Percentiles rank a stretch among this genome's conserved stretches.
phyloP scores from a whole-genome alignment of 2,329 filamentous ascomycete species.

The Trichophyton simii region DNA sequence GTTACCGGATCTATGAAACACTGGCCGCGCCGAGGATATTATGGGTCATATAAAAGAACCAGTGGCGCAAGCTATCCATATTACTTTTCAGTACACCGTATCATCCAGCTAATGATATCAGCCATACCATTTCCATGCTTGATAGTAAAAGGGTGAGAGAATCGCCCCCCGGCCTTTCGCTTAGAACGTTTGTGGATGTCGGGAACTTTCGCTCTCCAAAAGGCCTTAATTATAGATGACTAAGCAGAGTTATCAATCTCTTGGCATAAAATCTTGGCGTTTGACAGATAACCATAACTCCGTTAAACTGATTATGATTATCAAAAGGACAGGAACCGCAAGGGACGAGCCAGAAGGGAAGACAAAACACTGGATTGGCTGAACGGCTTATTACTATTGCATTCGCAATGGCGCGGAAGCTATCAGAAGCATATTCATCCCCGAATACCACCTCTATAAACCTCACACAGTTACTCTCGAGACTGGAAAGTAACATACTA shows the following conservation, averaged over 20 bases:
- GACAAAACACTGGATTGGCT: background rate
- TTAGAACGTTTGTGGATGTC: too few relatives aligned
- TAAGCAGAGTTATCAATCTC: too few relatives aligned
- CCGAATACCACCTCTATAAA: constrained; percentile 27
- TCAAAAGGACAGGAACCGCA: background rate
- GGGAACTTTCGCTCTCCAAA: too few relatives aligned
- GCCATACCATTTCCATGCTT: too few relatives aligned
- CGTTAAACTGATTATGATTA: background rate
- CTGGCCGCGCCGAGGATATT: too few relatives aligned
- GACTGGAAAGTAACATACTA: constrained; percentile 34
- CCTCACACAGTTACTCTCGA: constrained; percentile 31
- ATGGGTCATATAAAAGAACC: background rate
- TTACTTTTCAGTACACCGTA: too few relatives aligned
- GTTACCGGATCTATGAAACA: background rate
- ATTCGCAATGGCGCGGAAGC: constrained; percentile 11
- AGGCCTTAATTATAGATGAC: too few relatives aligned
- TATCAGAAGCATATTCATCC: constrained; percentile 12
- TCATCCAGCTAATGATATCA: too few relatives aligned
- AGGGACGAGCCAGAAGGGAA: background rate
- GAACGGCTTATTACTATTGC: background rate
- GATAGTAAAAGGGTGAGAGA: too few relatives aligned
- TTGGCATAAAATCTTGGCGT: too few relatives aligned
- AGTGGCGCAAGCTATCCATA: too few relatives aligned
- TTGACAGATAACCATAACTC: background rate
- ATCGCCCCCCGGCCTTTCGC: too few relatives aligned